Conservation (phyloP, 306 rosid species). For the Nissolia schottii region DNA sequence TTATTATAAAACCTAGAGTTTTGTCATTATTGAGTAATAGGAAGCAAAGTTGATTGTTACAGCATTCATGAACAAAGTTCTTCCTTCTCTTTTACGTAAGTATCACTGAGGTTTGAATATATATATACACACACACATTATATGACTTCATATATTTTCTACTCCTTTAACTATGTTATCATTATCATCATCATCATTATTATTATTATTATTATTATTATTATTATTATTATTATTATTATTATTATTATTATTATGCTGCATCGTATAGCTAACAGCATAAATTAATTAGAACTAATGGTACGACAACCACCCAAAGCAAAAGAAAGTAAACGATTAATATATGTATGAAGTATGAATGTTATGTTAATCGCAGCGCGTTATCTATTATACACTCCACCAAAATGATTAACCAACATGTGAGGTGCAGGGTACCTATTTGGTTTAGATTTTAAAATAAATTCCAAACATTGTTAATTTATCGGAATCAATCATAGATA, state of each 20-base stretch:
- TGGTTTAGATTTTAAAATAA: background rate
- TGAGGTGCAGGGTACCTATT: background rate
- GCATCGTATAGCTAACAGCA: background rate
- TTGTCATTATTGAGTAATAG: background rate
- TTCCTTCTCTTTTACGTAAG: too few species aligned
- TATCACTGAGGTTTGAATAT: too few species aligned
- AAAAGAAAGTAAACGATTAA: background rate
- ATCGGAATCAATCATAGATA: background rate
- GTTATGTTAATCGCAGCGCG: slow-evolving; percentile 10
- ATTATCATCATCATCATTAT: too few species aligned
- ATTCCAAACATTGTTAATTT: background rate
- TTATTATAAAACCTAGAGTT: background rate
- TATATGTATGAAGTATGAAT: background rate
- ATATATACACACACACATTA: too few species aligned
- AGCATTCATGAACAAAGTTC: background rate
- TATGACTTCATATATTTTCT: too few species aligned
- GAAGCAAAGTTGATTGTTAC: background rate
- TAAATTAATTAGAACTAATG: background rate
- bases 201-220: background rate
- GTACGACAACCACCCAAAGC: background rate
- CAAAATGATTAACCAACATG: background rate
- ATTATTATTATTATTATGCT: background rate
- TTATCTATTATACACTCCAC: slow-evolving; percentile 14
- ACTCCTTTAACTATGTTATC: background rate
- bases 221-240: background rate